Percentiles rank a stretch among this genome's conserved stretches.
phyloP scores from a whole-genome alignment of 192 early-diverging fungal species.

The Umbelopsis ramanniana region DNA sequence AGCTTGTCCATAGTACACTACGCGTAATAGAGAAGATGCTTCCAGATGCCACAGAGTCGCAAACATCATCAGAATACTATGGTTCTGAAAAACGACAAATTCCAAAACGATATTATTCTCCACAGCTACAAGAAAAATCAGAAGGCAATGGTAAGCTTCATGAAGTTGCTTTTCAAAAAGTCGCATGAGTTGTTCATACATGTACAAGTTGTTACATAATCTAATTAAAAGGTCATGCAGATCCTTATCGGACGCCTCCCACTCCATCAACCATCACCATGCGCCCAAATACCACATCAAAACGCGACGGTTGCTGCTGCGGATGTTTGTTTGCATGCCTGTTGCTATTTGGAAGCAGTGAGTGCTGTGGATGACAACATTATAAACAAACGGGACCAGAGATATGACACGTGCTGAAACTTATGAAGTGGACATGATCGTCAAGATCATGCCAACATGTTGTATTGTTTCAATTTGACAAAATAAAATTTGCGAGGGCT shows the following conservation, averaged over 20 bases:
- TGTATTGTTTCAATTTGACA: neutral
- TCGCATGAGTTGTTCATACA: neutral
- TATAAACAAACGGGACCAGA: neutral
- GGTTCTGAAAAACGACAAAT: neutral
- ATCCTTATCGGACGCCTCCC: neutral
- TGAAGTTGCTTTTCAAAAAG: too few relatives aligned
- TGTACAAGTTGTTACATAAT: neutral
- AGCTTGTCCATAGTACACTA: neutral
- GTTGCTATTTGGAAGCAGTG: neutral
- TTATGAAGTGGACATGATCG: neutral
- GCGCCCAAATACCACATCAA: neutral
- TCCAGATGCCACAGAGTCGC: neutral
- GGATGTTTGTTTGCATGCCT: conserved; percentile 1
- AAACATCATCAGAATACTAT: neutral
- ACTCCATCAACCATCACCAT: neutral
- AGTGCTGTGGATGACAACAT: conserved; percentile 11
- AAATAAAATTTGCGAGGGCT: too few relatives aligned
- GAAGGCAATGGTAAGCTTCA: neutral
- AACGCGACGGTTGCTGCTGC: conserved; percentile 1
- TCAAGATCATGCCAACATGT: neutral
- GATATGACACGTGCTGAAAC: neutral
- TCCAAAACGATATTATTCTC: conserved; percentile 2
- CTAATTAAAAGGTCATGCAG: neutral
- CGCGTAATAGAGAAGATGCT: neutral
- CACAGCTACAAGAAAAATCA: neutral